Evolutionary conservation across 352 stramenopile species (phyloP).

Genomic region (Saprolegnia parasitica): DNA sequence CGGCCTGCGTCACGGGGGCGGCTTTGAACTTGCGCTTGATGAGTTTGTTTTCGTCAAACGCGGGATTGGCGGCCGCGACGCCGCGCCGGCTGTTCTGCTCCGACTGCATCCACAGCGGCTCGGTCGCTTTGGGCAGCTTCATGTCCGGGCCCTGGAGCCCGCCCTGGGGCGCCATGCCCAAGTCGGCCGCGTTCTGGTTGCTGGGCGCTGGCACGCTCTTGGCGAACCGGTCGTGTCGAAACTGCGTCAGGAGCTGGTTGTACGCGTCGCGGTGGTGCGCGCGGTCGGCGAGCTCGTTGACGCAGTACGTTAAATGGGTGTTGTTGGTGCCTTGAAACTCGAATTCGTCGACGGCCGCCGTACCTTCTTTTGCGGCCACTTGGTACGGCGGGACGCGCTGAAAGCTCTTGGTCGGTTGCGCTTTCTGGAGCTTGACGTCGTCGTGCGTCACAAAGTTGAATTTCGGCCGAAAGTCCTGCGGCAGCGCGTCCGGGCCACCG

Average conservation of each 20-base stretch:
- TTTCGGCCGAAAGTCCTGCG: constrained; percentile 78
- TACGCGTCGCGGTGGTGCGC: constrained; percentile 65
- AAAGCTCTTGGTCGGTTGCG: constrained; percentile 45
- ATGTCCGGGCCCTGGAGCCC: constrained; percentile 47
- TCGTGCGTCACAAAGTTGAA: constrained; percentile 88
- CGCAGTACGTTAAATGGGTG: constrained; percentile 80
- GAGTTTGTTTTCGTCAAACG: constrained; percentile 86
- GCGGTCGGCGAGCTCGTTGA: constrained; percentile 68
- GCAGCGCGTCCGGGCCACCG: constrained; percentile 60
- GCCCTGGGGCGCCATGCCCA: constrained; percentile 42
- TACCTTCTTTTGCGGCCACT: constrained; percentile 43
- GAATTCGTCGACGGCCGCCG: constrained; percentile 68
- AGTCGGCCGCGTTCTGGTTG: constrained; percentile 44
- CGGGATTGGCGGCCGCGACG: constrained; percentile 33
- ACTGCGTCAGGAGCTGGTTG: constrained; percentile 55
- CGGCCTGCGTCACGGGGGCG: constrained; percentile 80
- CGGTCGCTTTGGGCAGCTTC: constrained; percentile 38
- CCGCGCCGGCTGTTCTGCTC: constrained; percentile 24
- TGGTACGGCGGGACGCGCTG: constrained; percentile 62
- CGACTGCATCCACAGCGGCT: constrained; percentile 64
- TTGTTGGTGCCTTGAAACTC: constrained; percentile 82
- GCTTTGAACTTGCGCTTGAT: constrained; percentile 91
- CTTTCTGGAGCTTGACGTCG: constrained; percentile 58
- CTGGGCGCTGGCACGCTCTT: constrained; percentile 37
- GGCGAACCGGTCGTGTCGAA: constrained; percentile 39